phyloP scores from a whole-genome alignment of 2,329 filamentous ascomycete genomes.

The Pestalotiopsis sp. region DNA sequence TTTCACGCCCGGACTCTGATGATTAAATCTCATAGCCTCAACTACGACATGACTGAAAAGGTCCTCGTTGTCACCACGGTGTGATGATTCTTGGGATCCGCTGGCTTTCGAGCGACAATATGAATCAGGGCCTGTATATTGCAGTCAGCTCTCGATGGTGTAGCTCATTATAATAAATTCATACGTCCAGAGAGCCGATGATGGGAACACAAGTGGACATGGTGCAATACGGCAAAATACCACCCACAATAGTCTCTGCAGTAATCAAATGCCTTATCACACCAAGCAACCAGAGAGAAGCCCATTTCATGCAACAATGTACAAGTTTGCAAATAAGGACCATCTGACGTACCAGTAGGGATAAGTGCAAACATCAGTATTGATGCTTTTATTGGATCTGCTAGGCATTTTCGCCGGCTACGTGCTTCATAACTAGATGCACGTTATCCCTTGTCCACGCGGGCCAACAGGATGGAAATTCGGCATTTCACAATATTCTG shows the following conservation, averaged over 20 bases:
- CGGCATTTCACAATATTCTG: slow-evolving; percentile 70
- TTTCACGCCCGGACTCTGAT: slow-evolving; percentile 40
- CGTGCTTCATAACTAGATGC: background rate
- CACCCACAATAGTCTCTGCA: too few relatives aligned
- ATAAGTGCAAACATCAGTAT: background rate
- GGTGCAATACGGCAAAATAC: too few relatives aligned
- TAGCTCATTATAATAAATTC: too few relatives aligned
- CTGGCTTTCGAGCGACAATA: background rate
- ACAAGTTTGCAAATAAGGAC: background rate
- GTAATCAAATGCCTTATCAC: too few relatives aligned
- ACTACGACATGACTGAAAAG: background rate
- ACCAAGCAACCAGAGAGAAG: too few relatives aligned
- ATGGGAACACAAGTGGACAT: too few relatives aligned
- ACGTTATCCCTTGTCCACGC: background rate
- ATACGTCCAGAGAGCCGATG: too few relatives aligned
- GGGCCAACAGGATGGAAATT: background rate
- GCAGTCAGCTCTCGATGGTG: too few relatives aligned
- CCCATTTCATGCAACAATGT: too few relatives aligned
- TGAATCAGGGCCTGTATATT: background rate
- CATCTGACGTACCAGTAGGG: background rate
- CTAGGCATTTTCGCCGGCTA: background rate
- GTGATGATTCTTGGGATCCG: background rate
- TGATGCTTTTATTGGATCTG: background rate
- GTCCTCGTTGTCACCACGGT: background rate
- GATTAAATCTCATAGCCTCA: background rate